Conservation (phyloP, 179 eudicot species). For the Carnegiea gigantea region DNA sequence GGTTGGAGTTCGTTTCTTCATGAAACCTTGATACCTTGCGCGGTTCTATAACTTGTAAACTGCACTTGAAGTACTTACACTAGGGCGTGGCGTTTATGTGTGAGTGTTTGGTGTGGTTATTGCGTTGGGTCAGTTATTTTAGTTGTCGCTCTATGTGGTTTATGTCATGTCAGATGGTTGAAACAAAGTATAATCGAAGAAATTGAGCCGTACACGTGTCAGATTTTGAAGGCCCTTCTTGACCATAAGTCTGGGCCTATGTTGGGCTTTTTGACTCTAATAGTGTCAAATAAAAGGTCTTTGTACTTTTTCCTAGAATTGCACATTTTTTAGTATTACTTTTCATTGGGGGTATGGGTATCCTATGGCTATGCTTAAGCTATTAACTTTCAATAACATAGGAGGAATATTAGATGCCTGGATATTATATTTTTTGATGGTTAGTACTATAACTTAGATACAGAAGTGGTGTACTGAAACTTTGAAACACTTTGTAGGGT, state of each 20-base stretch:
- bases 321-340: too few relatives aligned
- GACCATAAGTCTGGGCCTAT: conserved; percentile 7
- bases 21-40: neutral
- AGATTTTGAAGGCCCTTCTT: neutral
- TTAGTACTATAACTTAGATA: too few relatives aligned
- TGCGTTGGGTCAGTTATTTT: conserved; percentile 18
- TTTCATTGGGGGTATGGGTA: too few relatives aligned
- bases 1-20: conserved; percentile 15
- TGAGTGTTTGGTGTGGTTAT: neutral
- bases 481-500: too few relatives aligned
- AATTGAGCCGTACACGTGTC: conserved; percentile 17
- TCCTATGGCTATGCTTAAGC: too few relatives aligned
- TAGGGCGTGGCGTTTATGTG: neutral
- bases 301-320: neutral
- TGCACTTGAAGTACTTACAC: neutral
- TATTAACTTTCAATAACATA: too few relatives aligned
- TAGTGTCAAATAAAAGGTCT: neutral
- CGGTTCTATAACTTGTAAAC: neutral
- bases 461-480: too few relatives aligned
- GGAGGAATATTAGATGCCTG: too few relatives aligned
- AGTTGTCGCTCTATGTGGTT: conserved; percentile 10
- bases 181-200: neutral
- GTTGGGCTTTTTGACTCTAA: neutral
- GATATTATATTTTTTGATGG: too few relatives aligned
- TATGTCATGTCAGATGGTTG: conserved; percentile 3